A percentile compares a stretch with the other conserved stretches of the same genome.
These are phyloP conservation scores for Phellopilus nigrolimitatus DNA, from an alignment of 1,284 basidiomycete genomes.

Conservation along the genomic window DNA sequence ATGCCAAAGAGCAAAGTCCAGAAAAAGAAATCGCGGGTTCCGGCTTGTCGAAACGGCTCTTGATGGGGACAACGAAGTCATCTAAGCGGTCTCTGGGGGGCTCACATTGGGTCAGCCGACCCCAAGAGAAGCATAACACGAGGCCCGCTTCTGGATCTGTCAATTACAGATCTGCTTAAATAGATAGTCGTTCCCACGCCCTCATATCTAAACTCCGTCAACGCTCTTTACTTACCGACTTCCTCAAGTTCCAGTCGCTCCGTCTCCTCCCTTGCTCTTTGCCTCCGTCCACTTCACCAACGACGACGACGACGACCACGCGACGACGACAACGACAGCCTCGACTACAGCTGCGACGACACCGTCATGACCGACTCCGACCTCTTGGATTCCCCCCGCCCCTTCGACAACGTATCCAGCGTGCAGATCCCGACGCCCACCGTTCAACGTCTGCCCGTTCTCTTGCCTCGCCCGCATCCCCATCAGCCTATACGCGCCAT, in stretches of 20 bases:
- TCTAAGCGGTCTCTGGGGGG: too few relatives aligned
- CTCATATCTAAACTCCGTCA: neutral
- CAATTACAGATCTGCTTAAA: too few relatives aligned
- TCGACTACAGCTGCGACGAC: neutral
- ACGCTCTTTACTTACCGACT: neutral
- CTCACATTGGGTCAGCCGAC: too few relatives aligned
- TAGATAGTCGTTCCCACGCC: too few relatives aligned
- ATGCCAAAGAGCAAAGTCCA: neutral
- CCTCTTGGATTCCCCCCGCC: neutral
- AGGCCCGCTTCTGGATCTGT: too few relatives aligned
- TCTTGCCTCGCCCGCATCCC: conserved; percentile 35
- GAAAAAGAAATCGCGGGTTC: too few relatives aligned
- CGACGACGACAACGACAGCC: conserved; percentile 6
- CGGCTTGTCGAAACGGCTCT: too few relatives aligned
- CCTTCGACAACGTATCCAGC: neutral
- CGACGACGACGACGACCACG: conserved; percentile 5
- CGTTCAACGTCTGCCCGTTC: conserved; percentile 31
- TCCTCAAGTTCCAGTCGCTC: neutral
- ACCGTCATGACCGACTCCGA: conserved; percentile 7
- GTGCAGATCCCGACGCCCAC: conserved; percentile 1
- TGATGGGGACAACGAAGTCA: too few relatives aligned
- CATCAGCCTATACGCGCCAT: conserved; percentile 47
- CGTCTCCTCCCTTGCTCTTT: neutral
- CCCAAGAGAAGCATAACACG: too few relatives aligned
- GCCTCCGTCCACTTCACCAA: neutral